Base-by-base conservation (phyloP, 768 basidiomycete genomes). In the Lentinula lateritia region DNA sequence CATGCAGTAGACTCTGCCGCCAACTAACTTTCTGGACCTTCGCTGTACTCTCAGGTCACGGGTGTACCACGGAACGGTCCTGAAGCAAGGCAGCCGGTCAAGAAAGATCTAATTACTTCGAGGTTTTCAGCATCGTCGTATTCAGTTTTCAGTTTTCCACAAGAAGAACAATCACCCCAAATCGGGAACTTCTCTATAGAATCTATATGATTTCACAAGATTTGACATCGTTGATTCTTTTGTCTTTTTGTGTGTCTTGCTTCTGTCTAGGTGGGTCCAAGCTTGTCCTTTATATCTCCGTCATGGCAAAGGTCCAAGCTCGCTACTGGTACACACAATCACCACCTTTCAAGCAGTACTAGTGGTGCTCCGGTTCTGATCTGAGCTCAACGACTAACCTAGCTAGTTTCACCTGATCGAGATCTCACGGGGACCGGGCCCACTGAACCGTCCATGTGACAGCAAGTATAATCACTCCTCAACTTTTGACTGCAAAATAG, bases 41-140 rank as follows among this genome's bases (percentile, higher is more conserved):
- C 85, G 48, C 68, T 92, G 42, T 93, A 87, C 71, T 85, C 89
- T 61, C 83, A 88, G 70, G 68, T 85, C 53, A 92, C 88, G 10
- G 89, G 90, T 18, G 68, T 77, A 39, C 84, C 83, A 63, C 80
- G 82, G 36, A 76, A 75, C 34, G 81, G 77, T 45, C 86, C 90
- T 6, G 87, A 90, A 67, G 84, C 89, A n/a, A 81, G 89, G n/a
- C 82, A 87, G 71, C 88, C 90, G 18, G 78, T 90, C 64, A 81
- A 80, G 73, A 75, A 76, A 62, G 71, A 70, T 55, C 65, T 67
- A 23, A 58, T 57, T 42, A 62, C 59, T 3, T 67, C 63, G 42
- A 58, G 57, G 45, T 61, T 61, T 45, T 63, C 63, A 3, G 56
- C 39, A 15, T 18, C 45, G 32, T 35, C 64, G 61, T 59, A 45